Evolutionary conservation across 306 rosid species (phyloP), one percentile per base, ranked within the genome.

Genomic region (Lithocarpus polystachyus): DNA sequence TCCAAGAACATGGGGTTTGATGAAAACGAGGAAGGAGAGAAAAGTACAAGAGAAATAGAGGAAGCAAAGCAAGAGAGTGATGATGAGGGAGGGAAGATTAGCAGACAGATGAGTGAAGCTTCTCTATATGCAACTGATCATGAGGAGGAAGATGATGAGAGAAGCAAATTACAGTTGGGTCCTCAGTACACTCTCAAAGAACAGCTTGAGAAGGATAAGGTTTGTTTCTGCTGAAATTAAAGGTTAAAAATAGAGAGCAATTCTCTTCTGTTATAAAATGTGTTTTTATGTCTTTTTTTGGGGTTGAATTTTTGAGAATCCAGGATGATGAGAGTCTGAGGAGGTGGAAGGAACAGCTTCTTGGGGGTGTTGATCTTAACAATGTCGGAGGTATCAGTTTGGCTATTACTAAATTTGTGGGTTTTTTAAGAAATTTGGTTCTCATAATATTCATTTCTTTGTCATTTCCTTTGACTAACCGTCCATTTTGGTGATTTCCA

Each of bases 331-430:
- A 93, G 84, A 95, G 99, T 88, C 80, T 95, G 79, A 85, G 98
- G 87, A 89, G 92, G 86, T 95, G 99, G 99, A 95, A 93, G 89
- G 98, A 95, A 75, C 99, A 95, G 88, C 98, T 95, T 83, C 97
- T 95, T 82, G 99, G 99, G 85, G 85, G 89, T 82, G 97, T 95
- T 55, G 98, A 95, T 72, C 85, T 95, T 26, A 79, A 83, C 82
- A 78, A 96, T 78, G 97, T 90, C 68, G 97, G 97, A 82, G 98
- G 98, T 94, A 85, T 76, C 56, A 22, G 64, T 29, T 45, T 20
- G 22, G 28, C 10, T 51, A 19, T 45, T 24, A 61, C 73, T 68
- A 22, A 15, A 35, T 48, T 19, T 59, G 37, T 37, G 56, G 61
- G 17, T 20, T 45, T 43, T 10, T 28, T 56, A 48, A 43, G 45